Base-by-base conservation (phyloP, 257 asterid genomes). In the Jaltomata sinuosa region DNA sequence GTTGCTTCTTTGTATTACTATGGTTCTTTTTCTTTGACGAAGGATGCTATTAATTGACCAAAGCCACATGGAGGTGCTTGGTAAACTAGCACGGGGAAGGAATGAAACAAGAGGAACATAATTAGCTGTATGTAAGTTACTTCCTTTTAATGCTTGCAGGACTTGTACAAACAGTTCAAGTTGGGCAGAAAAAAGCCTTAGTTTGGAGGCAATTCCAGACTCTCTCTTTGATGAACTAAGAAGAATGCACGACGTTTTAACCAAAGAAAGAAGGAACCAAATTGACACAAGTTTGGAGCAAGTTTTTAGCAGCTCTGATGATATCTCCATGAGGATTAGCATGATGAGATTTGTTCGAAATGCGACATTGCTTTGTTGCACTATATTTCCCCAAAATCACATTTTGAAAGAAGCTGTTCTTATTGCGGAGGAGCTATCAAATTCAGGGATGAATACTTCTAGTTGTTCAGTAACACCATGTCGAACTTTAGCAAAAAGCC, bases 371-470 rank as follows among this genome's bases (percentile, higher is more conserved):
- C 97, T 94, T 86, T 95, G 97, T 81, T 89, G 95, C 88, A 87
- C 88, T 83, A 92, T 83, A 74, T 95, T 94, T 87, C 98, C 99
- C 27, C 94, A 86, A 88, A 97, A 93, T 81, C 88, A 94, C 89
- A 87, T 93, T 31, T 89, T 97, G 93, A 93, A 97, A 88, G 98
- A 95, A 94, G 97, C 97, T 86, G 94, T 92, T 85, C 98, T 97
- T 85, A 88, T 94, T 83, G 95, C 99, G 57, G 99, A 97, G 87
- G 99, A 97, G 93, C 90, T 97, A 84, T 88, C 94, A 54, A 95
- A 94, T 85, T 92, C 98, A 29, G 87, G 82, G 85, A 92, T 91
- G 95, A 85, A 87, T 84, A 84, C 91, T 21, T 80, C 89, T 11
- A 86, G 87, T 84, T 87, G 83, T 88, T 89, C 94, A 62, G 92